These are phyloP conservation scores for Phytophthora palmivora DNA, from an alignment of 352 stramenopile genomes.

Conservation along the genomic window DNA sequence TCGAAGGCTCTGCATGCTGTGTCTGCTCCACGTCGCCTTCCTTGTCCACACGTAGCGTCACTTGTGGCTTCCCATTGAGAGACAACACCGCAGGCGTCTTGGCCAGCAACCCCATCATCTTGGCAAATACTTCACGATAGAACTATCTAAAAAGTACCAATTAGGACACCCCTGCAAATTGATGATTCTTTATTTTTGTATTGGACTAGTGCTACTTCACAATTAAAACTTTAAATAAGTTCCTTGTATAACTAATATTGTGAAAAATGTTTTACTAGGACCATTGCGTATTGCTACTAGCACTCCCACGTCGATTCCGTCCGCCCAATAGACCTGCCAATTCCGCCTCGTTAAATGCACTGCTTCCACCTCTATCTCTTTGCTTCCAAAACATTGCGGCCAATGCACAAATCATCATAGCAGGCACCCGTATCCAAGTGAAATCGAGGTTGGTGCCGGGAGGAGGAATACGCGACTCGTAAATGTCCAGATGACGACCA, in stretches of 20 bases:
- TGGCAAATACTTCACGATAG: constrained; percentile 1
- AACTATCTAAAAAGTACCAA: no score
- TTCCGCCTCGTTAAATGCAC: constrained; percentile 26
- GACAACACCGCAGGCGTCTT: constrained; percentile 62
- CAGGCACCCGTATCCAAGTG: constrained; percentile 42
- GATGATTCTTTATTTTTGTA: no score
- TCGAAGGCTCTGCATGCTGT: constrained; percentile 21
- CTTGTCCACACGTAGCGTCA: constrained; percentile 37
- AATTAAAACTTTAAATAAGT: no score
- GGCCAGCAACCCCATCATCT: constrained; percentile 28
- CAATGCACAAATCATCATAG: constrained; percentile 42
- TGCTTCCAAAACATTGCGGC: constrained; percentile 45
- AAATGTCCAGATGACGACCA: constrained; percentile 21
- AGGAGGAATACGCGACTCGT: constrained; percentile 30
- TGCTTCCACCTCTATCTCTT: constrained; percentile 20
- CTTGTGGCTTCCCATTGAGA: constrained; percentile 65
- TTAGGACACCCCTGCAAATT: no score
- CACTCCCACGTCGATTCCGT: no score
- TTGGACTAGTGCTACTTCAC: no score
- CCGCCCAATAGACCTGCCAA: constrained; percentile 17
- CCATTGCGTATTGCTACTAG: no score
- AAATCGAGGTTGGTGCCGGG: constrained; percentile 31
- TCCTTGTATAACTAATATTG: no score
- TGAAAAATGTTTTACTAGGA: no score
- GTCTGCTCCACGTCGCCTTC: constrained; percentile 19